Base-by-base conservation (phyloP, 495 filamentous ascomycete genomes). In the Hyaloscypha bicolor region DNA sequence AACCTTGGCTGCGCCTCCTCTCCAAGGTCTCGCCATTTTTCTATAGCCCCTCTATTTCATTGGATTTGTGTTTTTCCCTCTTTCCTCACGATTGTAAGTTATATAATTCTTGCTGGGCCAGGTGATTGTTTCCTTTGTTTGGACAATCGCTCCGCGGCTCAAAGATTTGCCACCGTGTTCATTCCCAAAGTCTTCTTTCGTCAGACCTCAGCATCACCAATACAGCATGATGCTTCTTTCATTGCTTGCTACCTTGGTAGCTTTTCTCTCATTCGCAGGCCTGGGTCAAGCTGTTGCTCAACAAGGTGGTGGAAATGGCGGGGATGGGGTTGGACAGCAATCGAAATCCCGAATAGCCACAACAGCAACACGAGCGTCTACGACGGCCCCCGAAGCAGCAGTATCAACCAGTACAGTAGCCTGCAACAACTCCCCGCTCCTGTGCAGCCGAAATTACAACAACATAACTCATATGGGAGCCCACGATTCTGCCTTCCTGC, bases 391-490 rank as follows among this genome's bases (percentile, higher is more conserved):
- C 30, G 32, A 62, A 61, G 66, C 66, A 55, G 70, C 66, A 9
- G 67, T 55, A 19, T 55, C 67, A 37, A 62, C 70, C 48, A 63
- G 56, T n/a, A 48, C 63, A 19, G 71, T 73, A 19, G 80, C 83
- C 39, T 92, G 90, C 80, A 93, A 93, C 73, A 90, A 90, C 78
- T 86, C 83, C 35, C 78, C 86, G 3, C 75, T 81, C 55, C 84
- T 89, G 64, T 92, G 90, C 77, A 72, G 73, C 56, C 84, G 85
- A 16, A 74, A 79, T 6, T 92, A 91, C 79, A 86, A 82, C 73
- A 86, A 88, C 62, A 78, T 92, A 67, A 88, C 89, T 2, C 82
- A 89, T 69, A 80, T 92, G 71, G 90, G 89, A 22, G 84, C 89
- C 31, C 90, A 93, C 75, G 85, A 92, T 74, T 84, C 83, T 35